Percentiles rank a stretch among this genome's conserved stretches.
Conservation (phyloP, 1,284 basidiomycete genomes). For the Ustilago hordei region DNA sequence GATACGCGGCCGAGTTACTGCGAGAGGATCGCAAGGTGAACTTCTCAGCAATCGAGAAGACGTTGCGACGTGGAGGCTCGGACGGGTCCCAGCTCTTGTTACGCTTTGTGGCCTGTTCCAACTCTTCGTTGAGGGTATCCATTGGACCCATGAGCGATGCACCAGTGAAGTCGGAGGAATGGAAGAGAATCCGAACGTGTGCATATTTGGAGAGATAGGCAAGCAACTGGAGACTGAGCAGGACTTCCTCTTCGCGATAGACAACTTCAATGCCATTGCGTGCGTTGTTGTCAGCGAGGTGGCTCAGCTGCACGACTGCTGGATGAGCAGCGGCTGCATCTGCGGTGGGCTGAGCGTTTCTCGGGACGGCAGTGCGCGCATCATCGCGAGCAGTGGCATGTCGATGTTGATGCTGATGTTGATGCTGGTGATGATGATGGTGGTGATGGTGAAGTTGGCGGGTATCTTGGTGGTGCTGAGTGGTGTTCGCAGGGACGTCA, state of each 20-base stretch:
- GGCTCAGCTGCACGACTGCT: conserved; percentile 41
- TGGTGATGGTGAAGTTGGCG: conserved; percentile 18
- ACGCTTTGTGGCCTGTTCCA: conserved; percentile 35
- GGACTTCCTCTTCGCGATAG: conserved; percentile 93
- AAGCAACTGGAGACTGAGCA: conserved; percentile 88
- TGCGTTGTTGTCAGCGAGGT: conserved; percentile 36
- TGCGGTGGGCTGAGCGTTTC: conserved; percentile 16
- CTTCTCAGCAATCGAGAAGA: conserved; percentile 94
- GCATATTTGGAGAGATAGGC: conserved; percentile 98
- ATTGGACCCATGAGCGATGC: conserved; percentile 55
- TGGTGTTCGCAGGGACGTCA: conserved; percentile 8
- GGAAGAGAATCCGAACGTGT: conserved; percentile 96
- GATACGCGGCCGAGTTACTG: conserved; percentile 68
- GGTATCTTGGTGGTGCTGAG: conserved; percentile 11
- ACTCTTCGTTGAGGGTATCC: conserved; percentile 50
- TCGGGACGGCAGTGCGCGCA: conserved; percentile 11
- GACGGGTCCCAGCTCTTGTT: conserved; percentile 62
- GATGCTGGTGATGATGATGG: conserved; percentile 12
- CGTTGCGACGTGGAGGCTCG: conserved; percentile 69
- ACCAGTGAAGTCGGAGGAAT: conserved; percentile 71
- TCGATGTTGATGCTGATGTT: conserved; percentile 22
- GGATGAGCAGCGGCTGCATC: conserved; percentile 35
- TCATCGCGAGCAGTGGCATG: conserved; percentile 20
- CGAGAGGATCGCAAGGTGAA: conserved; percentile 93
- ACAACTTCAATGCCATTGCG: conserved; percentile 54